phyloP scores from a whole-genome alignment of 1,284 basidiomycete species.

The Fomitopsis pinicola region DNA sequence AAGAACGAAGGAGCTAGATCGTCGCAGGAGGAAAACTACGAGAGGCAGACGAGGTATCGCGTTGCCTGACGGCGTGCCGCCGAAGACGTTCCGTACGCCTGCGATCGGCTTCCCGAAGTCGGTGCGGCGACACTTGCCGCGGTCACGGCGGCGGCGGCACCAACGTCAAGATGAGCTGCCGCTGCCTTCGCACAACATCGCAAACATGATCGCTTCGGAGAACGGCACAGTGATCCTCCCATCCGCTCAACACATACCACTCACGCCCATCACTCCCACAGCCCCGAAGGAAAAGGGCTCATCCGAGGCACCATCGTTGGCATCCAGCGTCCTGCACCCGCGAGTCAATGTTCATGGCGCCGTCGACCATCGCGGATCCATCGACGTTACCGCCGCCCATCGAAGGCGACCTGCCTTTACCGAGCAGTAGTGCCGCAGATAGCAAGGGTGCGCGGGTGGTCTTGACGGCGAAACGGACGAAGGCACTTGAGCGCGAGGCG shows the following conservation, averaged over 20 bases:
- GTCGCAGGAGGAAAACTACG: constrained; percentile 83
- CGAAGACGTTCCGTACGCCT: constrained; percentile 87
- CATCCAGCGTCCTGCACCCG: constrained; percentile 48
- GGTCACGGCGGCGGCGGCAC: constrained; percentile 58
- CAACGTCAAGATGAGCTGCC: constrained; percentile 73
- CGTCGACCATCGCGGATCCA: constrained; percentile 63
- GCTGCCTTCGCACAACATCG: constrained; percentile 79
- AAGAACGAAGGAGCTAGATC: constrained; percentile 85
- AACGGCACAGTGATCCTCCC: constrained; percentile 62
- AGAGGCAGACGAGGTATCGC: constrained; percentile 87
- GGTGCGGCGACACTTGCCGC: constrained; percentile 64
- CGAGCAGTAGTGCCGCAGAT: constrained; percentile 33
- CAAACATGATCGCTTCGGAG: constrained; percentile 81
- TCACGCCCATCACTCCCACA: constrained; percentile 32
- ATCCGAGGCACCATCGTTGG: constrained; percentile 66
- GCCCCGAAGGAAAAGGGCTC: constrained; percentile 60
- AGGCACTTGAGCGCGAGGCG: constrained; percentile 73
- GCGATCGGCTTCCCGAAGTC: constrained; percentile 80
- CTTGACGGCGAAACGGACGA: constrained; percentile 55
- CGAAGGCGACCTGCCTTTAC: constrained; percentile 51
- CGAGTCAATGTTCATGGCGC: constrained; percentile 52
- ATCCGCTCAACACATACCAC: constrained; percentile 40
- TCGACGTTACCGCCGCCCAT: constrained; percentile 49
- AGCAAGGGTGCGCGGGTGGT: constrained; percentile 43
- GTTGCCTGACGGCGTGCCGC: constrained; percentile 90